phyloP scores from a whole-genome alignment of 441 rosid species.

The Arabidopsis hybrid region DNA sequence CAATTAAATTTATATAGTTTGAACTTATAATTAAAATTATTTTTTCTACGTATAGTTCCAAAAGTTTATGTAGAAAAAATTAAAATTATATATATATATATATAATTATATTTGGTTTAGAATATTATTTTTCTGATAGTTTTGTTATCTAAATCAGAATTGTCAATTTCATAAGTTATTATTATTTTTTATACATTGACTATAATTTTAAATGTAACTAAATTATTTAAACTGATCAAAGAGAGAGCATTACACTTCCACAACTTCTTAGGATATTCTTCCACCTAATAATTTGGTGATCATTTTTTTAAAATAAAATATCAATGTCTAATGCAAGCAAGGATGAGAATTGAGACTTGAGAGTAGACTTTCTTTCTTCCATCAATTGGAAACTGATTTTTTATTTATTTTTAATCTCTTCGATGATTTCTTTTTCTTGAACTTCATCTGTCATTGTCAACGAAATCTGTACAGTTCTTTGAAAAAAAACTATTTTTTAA shows the following conservation, averaged over 20 bases:
- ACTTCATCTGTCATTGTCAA: conserved; percentile 10
- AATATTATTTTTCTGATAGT: background rate
- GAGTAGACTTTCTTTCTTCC: conserved; percentile 34
- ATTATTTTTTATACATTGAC: background rate
- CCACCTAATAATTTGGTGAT: conserved; percentile 42
- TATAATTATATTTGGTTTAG: background rate
- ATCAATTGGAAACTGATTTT: conserved; percentile 13
- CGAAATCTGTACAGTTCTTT: background rate
- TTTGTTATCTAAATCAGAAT: background rate
- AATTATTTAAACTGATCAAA: conserved; percentile 2
- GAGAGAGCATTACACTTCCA: conserved; percentile 44
- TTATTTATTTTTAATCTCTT: background rate
- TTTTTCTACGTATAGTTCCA: too few species aligned
- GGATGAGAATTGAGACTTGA: conserved; percentile 31
- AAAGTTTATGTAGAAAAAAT: background rate
- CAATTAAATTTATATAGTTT: background rate
- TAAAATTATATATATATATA: background rate
- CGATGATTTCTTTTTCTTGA: background rate
- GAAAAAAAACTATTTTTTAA: background rate
- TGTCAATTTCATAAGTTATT: background rate
- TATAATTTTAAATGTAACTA: conserved; percentile 15
- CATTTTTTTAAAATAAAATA: background rate
- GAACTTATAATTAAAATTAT: background rate
- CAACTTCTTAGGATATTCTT: conserved; percentile 43
- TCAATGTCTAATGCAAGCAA: conserved; percentile 29